Evolutionary conservation across 768 basidiomycete genomes (phyloP), one percentile per base, ranked within the genome.

Genomic region (Scleroderma citrinum): DNA sequence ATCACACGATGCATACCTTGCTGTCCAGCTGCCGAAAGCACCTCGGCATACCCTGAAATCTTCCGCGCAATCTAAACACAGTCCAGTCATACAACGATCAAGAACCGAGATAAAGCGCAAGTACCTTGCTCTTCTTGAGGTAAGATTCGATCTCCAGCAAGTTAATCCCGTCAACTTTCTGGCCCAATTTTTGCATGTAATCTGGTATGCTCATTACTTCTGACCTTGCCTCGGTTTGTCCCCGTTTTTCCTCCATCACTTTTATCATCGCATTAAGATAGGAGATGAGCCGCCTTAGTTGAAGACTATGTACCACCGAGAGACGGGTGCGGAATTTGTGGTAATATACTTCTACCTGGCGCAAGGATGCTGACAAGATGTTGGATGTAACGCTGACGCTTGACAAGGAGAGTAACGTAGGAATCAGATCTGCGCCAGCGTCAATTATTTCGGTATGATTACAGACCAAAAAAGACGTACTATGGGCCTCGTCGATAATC

Each of bases 401-500:
- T 48, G 95, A 90, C 26, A 96, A 73, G 1, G 91, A 87, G 8
- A 99, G 78, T 2, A 99, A 71, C 0, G 93, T 92, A 17, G 92
- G 83, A 58, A 94, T 92, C 43, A 96, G 68, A 65, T 96, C 92
- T 94, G 50, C 47, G 20, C 43, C 21, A 47, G 38, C 39, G n/a
- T 37, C 38, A n/a, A 37, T 30, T 29, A 29, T 50, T 37, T 42
- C 46, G 7, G 21, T 40, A 14, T 16, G 24, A 20, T 5, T 16
- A 46, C 30, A 46, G n/a, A 41, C 36, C 40, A 48, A 32, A 3
- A 59, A 26, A 10, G 17, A 71, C 89, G 49, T 58, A 93, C 92
- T 97, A 66, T 99, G 95, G 0, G 95, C 95, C 71, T 99, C 95
- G 60, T 99, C 95, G 47, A 99, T 82, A 20, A 98, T 76, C 26